Evolutionary conservation across 441 rosid species (phyloP).

Genomic region (Adansonia grandidieri): DNA sequence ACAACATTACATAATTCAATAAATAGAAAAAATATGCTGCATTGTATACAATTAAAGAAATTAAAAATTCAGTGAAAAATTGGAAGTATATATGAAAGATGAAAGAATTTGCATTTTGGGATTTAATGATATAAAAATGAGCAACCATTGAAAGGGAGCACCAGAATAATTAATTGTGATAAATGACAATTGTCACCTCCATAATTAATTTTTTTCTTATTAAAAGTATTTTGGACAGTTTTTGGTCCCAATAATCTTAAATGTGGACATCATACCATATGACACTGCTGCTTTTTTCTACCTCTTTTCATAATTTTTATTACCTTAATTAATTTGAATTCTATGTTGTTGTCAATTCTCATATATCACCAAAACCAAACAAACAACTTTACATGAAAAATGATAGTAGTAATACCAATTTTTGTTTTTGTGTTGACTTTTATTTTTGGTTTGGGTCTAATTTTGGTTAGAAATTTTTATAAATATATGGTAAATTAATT

Average conservation of each 20-base stretch:
- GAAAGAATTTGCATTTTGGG: neutral
- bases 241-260: constrained; percentile 25
- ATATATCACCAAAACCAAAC: neutral
- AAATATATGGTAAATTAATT: no score
- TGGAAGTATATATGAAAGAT: neutral
- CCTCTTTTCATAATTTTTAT: constrained; percentile 7
- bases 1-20: no score
- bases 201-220: neutral
- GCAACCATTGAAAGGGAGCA: neutral
- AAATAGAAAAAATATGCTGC: no score
- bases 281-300: neutral
- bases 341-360: constrained; percentile 7
- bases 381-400: neutral
- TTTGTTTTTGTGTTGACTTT: neutral
- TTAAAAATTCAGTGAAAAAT: no score
- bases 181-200: constrained; percentile 19
- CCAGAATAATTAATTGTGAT: constrained; percentile 7
- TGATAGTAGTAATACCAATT: neutral
- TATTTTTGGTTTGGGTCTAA: neutral
- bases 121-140: constrained; percentile 2
- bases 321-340: neutral
- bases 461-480: no score
- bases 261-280: constrained; percentile 12
- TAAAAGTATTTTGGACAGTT: neutral
- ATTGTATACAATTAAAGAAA: no score